Percentiles rank a stretch among this genome's conserved stretches.
These are phyloP conservation scores for Cephalotrichum gorgonifer DNA, from an alignment of 2,329 filamentous ascomycete genomes.

Conservation along the genomic window DNA sequence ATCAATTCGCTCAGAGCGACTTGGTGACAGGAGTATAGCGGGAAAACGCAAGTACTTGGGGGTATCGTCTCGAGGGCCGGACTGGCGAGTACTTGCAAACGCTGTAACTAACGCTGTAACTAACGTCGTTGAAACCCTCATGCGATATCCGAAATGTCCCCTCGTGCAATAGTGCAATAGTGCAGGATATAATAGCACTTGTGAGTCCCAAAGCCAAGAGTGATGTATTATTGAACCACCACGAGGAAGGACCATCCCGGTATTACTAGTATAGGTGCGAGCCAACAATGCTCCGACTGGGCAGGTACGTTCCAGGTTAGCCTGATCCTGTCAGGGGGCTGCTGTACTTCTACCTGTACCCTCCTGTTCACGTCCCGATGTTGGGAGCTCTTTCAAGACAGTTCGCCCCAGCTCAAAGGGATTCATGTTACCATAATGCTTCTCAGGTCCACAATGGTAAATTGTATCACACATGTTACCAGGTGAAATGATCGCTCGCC, in stretches of 20 bases:
- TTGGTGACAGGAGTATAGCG: too few species aligned
- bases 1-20: background rate
- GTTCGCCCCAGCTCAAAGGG: background rate
- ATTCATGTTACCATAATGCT: too few species aligned
- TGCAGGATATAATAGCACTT: too few species aligned
- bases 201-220: too few species aligned
- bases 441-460: too few species aligned
- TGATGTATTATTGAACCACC: background rate
- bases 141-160: background rate
- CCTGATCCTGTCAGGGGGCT: background rate
- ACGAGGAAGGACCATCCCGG: background rate
- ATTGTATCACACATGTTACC: too few species aligned
- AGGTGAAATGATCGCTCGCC: too few species aligned
- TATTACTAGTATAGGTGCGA: too few species aligned
- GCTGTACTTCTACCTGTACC: background rate
- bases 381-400: background rate
- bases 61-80: too few species aligned
- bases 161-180: background rate
- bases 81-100: too few species aligned
- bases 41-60: too few species aligned
- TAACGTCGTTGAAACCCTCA: background rate
- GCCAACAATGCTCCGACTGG: background rate
- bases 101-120: too few species aligned
- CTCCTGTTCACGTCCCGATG: background rate
- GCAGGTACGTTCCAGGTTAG: background rate